Percentiles rank a stretch among this genome's conserved stretches.
These are phyloP conservation scores for Boletus sp. DNA, from an alignment of 768 basidiomycete genomes.

Conservation along the genomic window DNA sequence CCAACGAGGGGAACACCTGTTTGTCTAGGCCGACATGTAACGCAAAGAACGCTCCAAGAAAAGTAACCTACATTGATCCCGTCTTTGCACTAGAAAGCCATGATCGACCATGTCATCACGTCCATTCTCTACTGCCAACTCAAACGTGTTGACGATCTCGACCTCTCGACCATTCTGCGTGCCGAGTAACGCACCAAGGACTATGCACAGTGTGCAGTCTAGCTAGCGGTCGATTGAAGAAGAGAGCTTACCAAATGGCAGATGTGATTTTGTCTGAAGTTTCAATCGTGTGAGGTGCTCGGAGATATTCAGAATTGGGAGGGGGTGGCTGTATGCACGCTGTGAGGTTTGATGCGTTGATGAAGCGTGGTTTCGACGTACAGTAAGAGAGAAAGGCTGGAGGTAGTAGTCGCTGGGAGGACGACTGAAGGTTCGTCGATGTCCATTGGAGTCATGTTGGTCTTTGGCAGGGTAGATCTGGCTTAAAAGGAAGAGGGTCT, in stretches of 20 bases:
- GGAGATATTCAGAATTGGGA: slow-evolving; percentile 94
- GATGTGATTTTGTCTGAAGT: slow-evolving; percentile 58
- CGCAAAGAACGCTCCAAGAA: neutral
- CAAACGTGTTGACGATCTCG: slow-evolving; percentile 96
- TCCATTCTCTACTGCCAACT: slow-evolving; percentile 63
- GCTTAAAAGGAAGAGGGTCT: slow-evolving; percentile 3
- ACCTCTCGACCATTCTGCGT: slow-evolving; percentile 93
- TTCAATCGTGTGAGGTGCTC: slow-evolving; percentile 89
- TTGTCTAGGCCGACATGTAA: slow-evolving; percentile 59
- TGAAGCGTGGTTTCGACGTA: slow-evolving; percentile 34
- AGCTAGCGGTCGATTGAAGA: neutral
- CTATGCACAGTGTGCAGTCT: slow-evolving; percentile 38
- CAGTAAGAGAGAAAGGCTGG: slow-evolving; percentile 74
- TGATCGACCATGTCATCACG: slow-evolving; percentile 67
- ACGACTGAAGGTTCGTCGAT: slow-evolving; percentile 76
- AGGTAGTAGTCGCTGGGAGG: slow-evolving; percentile 64
- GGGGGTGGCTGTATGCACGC: slow-evolving; percentile 68
- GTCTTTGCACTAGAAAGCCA: slow-evolving; percentile 74
- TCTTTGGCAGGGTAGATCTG: neutral
- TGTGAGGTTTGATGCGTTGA: slow-evolving; percentile 10
- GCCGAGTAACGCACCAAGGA: slow-evolving; percentile 89
- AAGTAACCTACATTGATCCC: slow-evolving; percentile 73
- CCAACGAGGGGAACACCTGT: slow-evolving; percentile 96
- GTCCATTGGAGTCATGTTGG: slow-evolving; percentile 61
- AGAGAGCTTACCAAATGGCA: slow-evolving; percentile 59